Base-by-base conservation (phyloP, 345 rosid genomes). In the Euphorbia tirucalli region DNA sequence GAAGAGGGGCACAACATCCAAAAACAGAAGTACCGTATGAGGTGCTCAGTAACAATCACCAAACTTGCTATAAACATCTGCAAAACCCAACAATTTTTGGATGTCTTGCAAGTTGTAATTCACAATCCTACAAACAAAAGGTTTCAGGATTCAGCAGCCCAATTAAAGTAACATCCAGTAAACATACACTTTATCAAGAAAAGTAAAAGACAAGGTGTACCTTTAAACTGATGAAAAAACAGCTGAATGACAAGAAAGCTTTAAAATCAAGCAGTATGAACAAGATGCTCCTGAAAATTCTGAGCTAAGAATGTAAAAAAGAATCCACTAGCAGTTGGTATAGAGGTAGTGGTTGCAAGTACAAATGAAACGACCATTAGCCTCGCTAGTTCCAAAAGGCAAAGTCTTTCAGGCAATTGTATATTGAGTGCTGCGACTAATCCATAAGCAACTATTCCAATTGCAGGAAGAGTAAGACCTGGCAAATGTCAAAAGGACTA, bases 291-390 rank as follows among this genome's bases (percentile, higher is more conserved):
- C 98, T 0, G 93, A 71, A 71, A 94, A 84, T 43, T 79, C 77
- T 31, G 93, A 85, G 74, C 80, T 80, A 61, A 94, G 83, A 64
- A 87, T 84, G 86, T 90, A 94, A 91, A 61, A 71, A 94, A 87
- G 78, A 88, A 91, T 70, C 90, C 92, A 84, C 96, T 94, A 43
- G 98, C 90, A 78, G 92, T 82, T 32, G 97, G 95, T 95, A 92
- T 87, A 58, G 96, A 82, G 70, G 93, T 85, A 15, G 90, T 81
- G 78, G 70, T 80, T 37, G 86, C 93, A 71, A 90, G 88, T 69
- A 94, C n/a, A 82, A 66, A 81, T 71, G 68, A 81, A 83, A 61
- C 89, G 97, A 55, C 95, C 90, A 66, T 72, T 68, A 22, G 71
- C 69, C 74, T 88, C 86, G 54, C 74, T 72, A 7, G 87, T 78